Conservation (phyloP, 2,329 filamentous ascomycete species). For the Fusarium protoensiforme region DNA sequence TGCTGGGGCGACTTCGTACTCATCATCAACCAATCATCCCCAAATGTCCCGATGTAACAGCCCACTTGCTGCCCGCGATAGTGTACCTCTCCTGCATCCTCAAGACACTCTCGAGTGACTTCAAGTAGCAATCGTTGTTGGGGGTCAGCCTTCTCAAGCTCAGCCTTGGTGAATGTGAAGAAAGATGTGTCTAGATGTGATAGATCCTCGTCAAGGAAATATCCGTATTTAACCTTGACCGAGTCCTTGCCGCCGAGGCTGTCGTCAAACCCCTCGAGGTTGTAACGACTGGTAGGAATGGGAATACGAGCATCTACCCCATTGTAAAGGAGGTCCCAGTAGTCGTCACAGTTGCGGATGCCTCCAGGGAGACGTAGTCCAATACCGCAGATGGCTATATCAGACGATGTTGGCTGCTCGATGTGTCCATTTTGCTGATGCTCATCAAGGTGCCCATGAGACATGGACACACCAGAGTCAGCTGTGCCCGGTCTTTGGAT, state of each 20-base stretch:
- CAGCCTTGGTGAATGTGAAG: neutral
- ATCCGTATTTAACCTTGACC: neutral
- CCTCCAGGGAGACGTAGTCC: slow-evolving; percentile 4
- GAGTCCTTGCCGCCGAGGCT: neutral
- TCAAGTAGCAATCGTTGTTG: slow-evolving; percentile 7
- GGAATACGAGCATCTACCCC: neutral
- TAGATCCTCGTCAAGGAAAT: slow-evolving; percentile 6
- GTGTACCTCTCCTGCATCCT: neutral
- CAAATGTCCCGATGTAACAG: slow-evolving; percentile 10
- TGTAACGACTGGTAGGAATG: neutral
- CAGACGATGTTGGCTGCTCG: neutral
- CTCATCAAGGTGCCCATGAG: neutral
- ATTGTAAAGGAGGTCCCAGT: neutral
- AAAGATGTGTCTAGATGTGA: slow-evolving; percentile 7
- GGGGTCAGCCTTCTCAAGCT: neutral
- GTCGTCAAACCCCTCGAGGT: slow-evolving; percentile 1
- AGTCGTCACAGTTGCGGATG: neutral
- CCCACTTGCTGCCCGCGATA: slow-evolving; percentile 3
- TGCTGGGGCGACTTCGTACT: neutral
- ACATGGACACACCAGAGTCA: neutral
- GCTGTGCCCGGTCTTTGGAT: neutral
- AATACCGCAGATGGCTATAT: slow-evolving; percentile 12
- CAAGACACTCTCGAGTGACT: neutral
- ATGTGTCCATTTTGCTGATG: neutral
- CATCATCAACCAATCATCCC: slow-evolving; percentile 5